Percentiles rank a stretch among this genome's conserved stretches.
These are phyloP conservation scores for Fusarium verrucosum DNA, from an alignment of 2,329 filamentous ascomycete species.

Conservation along the genomic window DNA sequence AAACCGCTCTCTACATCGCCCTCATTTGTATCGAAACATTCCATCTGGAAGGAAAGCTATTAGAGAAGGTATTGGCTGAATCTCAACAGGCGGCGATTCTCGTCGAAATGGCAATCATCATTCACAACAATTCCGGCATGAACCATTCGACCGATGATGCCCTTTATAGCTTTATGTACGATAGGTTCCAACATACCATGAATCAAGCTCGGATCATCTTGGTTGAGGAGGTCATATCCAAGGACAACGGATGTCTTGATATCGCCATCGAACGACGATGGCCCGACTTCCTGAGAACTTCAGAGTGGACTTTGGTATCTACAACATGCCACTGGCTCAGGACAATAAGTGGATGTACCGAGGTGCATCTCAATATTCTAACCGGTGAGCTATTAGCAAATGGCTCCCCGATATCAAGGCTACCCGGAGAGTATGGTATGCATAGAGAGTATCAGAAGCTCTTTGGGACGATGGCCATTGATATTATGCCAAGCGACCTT, in stretches of 20 bases:
- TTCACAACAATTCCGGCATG: slow-evolving; percentile 5
- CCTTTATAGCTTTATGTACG: slow-evolving; percentile 1
- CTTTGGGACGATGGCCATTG: slow-evolving; percentile 19
- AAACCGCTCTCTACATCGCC: slow-evolving; percentile 5
- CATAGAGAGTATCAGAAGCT: slow-evolving; percentile 19
- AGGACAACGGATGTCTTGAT: slow-evolving; percentile 9
- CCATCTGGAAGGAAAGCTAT: slow-evolving; percentile 2
- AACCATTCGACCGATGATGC: neutral
- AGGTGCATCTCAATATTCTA: slow-evolving; percentile 21
- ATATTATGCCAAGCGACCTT: slow-evolving; percentile 31
- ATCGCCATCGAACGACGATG: slow-evolving; percentile 30
- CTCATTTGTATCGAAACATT: slow-evolving; percentile 30
- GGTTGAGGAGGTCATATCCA: rapidly evolving
- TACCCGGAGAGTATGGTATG: slow-evolving; percentile 7
- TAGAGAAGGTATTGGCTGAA: neutral
- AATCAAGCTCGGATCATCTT: slow-evolving; percentile 6
- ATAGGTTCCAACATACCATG: slow-evolving; percentile 20
- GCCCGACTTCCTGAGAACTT: slow-evolving; percentile 5
- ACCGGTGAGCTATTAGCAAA: slow-evolving; percentile 25
- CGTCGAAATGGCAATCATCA: slow-evolving; percentile 18
- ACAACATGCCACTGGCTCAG: slow-evolving; percentile 26
- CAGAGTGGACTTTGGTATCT: neutral
- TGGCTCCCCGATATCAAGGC: slow-evolving; percentile 15
- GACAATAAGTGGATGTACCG: neutral
- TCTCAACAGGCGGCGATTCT: slow-evolving; percentile 21